Base-by-base conservation (phyloP, 345 rosid species). In the Eucalyptus sp. region DNA sequence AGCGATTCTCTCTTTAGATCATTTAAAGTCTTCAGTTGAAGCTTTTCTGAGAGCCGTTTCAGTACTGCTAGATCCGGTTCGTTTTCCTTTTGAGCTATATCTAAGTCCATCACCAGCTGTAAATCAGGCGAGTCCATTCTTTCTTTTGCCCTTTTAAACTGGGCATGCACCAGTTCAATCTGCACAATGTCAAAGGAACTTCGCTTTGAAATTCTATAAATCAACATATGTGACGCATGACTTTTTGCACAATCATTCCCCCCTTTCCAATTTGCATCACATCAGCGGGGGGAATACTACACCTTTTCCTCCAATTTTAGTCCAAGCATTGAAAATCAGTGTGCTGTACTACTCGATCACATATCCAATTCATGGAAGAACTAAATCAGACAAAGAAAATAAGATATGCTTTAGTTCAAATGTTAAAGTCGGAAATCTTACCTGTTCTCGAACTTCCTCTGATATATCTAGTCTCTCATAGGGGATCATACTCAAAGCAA, bases 391-490 rank as follows among this genome's bases (percentile, higher is more conserved):
- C 31, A 25, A 27, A 84, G 24, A 44, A 84, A 44, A 16, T 25
- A 25, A 25, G 54, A 84, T 48, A 48, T 4, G 22, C 33, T 46
- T 43, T 16, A n/a, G n/a, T 50, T 50, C 76, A 60, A 17, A 87
- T 22, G 25, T n/a, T 14, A 16, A 15, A 44, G 79, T 68, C 33
- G 33, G 41, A 24, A 87, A 52, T 85, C 88, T 49, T 91, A 98
- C 99, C 97, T 98, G 99, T 90, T 98, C 99, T 89, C 88, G 93
- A 87, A 96, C 97, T 91, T 98, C 99, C 88, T 97, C 99, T 13
- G 98, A 93, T 79, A 98, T 87, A 52, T 93, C 93, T 27, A 97
- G 93, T 87, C 89, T 90, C 85, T 91, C 92, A 86, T 94, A 96
- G 52, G 97, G 93, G 88, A 96, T 95, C 90, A 92, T 93, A 87